Evolutionary conservation across 2,329 filamentous ascomycete genomes (phyloP), one percentile per base, ranked within the genome.

Genomic region (Rhinocladiella similis): DNA sequence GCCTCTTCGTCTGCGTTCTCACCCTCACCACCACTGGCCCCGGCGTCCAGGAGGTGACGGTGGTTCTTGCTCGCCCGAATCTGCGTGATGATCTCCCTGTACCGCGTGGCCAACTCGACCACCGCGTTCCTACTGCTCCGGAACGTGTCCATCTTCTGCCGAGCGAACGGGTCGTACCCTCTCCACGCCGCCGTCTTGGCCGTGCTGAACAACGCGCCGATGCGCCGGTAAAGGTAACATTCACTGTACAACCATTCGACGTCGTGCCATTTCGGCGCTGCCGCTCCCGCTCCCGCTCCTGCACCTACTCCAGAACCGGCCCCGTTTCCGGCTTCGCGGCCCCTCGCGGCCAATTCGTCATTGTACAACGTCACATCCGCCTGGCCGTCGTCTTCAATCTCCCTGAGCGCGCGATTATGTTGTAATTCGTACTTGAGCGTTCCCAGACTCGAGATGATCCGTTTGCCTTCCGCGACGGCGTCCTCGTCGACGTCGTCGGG

Each of bases 361-460:
- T 99, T 99, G 77, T 97, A 99, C 39, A 82, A 79, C 13, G 81
- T 81, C 27, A 97, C 83, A 66, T 97, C 91, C 10, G 84, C 72
- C 63, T 83, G 79, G 5, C 61, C 59, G 69, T 96, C 92, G 64
- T 96, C 88, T 13, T 77, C 74, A 18, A 96, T 80, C 1, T 89
- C 89, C 0, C 87, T 91, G 63, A 27, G 36, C 9, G 16, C 41
- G 42, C 91, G 85, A 72, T 97, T 86, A 70, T 99, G 94, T 71
- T 96, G 90, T 43, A 97, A 77, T 75, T 97, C 93, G 75, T 97
- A 97, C 76, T 99, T 99, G 67, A 99, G 80, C 63, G 81, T 83
- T 4, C 87, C 88, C 12, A 99, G 80, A 64, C 88, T 83, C 69
- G 89, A 85, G 41, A 96, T 82, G 58, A 99, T 91, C 66, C 78